Evolutionary conservation across 768 basidiomycete genomes (phyloP).

Genomic region (Leucocoprinus birnbaumii): DNA sequence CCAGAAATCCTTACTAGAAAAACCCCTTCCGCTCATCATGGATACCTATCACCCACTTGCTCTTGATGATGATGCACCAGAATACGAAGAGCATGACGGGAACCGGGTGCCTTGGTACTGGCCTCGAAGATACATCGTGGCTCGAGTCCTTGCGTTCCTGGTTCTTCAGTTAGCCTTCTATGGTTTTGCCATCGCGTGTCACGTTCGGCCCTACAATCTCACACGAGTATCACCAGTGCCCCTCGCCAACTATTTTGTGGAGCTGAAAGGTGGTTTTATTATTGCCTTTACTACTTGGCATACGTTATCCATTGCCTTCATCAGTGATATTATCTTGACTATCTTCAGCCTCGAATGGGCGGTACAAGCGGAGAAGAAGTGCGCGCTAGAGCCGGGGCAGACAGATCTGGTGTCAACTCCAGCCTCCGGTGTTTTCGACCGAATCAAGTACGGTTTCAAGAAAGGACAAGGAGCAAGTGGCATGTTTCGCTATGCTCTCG

Average conservation of each 20-base stretch:
- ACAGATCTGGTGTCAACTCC: constrained; percentile 2
- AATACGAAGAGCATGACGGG: too few species aligned
- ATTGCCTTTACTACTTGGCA: constrained; percentile 3
- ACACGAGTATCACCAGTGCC: not conserved
- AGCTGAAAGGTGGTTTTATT: constrained; percentile 2
- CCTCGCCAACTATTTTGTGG: not conserved
- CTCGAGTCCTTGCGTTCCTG: not conserved
- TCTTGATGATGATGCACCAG: not conserved
- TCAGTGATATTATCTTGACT: constrained; percentile 3
- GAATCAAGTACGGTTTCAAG: not conserved
- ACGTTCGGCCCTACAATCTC: constrained; percentile 1
- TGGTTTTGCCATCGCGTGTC: not conserved
- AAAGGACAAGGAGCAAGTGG: constrained; percentile 1
- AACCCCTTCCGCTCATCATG: constrained; percentile 2
- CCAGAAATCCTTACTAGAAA: not conserved
- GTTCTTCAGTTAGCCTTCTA: constrained; percentile 2
- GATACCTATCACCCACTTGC: not conserved
- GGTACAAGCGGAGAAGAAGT: constrained; percentile 2
- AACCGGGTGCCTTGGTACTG: constrained; percentile 3
- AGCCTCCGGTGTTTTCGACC: constrained; percentile 5
- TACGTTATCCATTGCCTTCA: not conserved
- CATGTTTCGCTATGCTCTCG: constrained; percentile 5
- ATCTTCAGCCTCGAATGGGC: constrained; percentile 7
- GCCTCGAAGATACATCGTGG: constrained; percentile 4
- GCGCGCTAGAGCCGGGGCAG: not conserved